phyloP scores from a whole-genome alignment of 148 eudicot genomes.

The Amaranthus hypochondriacus region DNA sequence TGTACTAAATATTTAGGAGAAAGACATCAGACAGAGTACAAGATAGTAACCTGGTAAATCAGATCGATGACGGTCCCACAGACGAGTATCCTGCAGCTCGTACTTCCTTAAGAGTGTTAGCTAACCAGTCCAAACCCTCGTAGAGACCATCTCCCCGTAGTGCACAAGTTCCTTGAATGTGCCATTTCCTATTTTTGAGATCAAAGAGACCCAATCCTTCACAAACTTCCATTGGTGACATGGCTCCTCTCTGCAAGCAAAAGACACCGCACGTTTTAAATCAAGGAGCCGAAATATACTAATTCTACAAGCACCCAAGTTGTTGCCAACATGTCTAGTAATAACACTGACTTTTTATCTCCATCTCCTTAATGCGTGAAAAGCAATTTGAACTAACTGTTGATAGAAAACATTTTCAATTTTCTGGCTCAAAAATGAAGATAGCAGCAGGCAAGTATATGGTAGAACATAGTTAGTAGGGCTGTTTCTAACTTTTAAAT shows the following conservation, averaged over 20 bases:
- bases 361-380: too few species aligned
- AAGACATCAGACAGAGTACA: background rate
- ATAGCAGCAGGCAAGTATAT: background rate
- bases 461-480: background rate
- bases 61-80: slow-evolving; percentile 56
- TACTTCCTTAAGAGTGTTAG: slow-evolving; percentile 87
- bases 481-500: background rate
- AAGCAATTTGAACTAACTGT: background rate
- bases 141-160: slow-evolving; percentile 93
- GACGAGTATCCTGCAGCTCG: slow-evolving; percentile 89
- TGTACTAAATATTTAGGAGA: background rate
- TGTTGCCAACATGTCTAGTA: too few species aligned
- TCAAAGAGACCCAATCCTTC: slow-evolving; percentile 86
- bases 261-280: background rate
- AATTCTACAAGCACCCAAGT: background rate
- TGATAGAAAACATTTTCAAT: background rate
- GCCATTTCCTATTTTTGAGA: slow-evolving; percentile 96
- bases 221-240: slow-evolving; percentile 93
- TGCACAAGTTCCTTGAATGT: slow-evolving; percentile 97
- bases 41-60: slow-evolving; percentile 30
- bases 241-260: slow-evolving; percentile 82
- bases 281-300: background rate
- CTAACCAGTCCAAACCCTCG: slow-evolving; percentile 95
- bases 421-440: background rate
- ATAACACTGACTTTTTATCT: too few species aligned